Evolutionary conservation across 768 basidiomycete species (phyloP).

Genomic region (Punctularia strigosozonata): DNA sequence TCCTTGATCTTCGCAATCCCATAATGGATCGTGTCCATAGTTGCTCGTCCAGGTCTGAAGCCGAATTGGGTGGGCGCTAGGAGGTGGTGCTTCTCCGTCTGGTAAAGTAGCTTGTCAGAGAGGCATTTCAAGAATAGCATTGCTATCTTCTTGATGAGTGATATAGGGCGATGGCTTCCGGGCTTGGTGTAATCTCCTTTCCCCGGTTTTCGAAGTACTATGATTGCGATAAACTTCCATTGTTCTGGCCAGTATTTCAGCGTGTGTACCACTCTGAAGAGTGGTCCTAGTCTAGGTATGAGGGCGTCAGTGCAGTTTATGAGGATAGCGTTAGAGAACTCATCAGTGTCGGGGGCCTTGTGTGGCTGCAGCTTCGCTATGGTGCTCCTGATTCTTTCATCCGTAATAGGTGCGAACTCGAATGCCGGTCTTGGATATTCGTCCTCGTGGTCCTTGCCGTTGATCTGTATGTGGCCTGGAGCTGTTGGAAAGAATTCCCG

Average conservation of each 20-base stretch:
- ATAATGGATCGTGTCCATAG: constrained; percentile 19
- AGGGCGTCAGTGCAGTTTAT: constrained; percentile 7
- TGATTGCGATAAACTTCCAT: constrained; percentile 16
- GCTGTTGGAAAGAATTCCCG: constrained; percentile 15
- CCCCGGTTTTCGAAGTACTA: constrained; percentile 23
- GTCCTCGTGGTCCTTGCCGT: neutral
- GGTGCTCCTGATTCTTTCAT: constrained; percentile 2
- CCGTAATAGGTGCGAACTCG: constrained; percentile 3
- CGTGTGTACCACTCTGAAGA: constrained; percentile 9
- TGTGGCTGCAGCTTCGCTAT: constrained; percentile 8
- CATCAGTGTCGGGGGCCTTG: constrained; percentile 14
- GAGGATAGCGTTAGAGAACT: constrained; percentile 12
- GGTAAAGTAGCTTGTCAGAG: constrained; percentile 11
- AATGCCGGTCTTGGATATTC: constrained; percentile 4
- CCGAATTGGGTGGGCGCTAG: constrained; percentile 27
- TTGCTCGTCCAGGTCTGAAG: constrained; percentile 23
- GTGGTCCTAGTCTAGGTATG: constrained; percentile 2
- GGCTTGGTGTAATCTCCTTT: constrained; percentile 20
- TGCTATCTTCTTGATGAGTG: constrained; percentile 18
- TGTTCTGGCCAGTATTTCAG: constrained; percentile 5
- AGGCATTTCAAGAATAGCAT: constrained; percentile 18
- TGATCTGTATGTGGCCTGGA: neutral
- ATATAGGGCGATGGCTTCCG: constrained; percentile 26
- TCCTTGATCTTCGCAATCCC: constrained; percentile 4
- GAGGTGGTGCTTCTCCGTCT: constrained; percentile 19